Base-by-base conservation (phyloP, 208 protist species). In the Wallacemonas collosoma region DNA sequence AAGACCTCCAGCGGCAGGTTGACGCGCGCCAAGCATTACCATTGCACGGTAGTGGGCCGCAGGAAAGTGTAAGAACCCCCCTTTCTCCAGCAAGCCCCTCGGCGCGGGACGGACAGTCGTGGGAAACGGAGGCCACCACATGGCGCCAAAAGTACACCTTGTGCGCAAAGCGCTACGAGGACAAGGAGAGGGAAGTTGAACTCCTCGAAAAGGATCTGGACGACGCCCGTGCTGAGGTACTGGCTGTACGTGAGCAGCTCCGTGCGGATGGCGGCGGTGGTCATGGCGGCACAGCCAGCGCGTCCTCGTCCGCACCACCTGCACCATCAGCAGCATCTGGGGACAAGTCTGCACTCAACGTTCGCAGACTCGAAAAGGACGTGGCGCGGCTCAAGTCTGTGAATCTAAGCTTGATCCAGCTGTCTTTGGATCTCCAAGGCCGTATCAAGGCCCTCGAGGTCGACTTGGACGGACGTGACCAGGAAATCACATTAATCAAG, bases 351-450 rank as follows among this genome's bases (percentile, higher is more conserved):
- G 45, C 76, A 8, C 56, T 65, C 12, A 58, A 79, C 41, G 55
- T 86, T 26, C 66, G 54, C 14, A 76, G 76, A 2, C 69, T 87
- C 2, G 88, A 92, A 68, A 75, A 76, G 5, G 89, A 97, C 50
- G 74, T 97, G 54, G 93, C 90, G 38, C 81, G 89, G 41, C 78
- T 97, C 9, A 95, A 97, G 71, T 93, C 93, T 26, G 85, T 95
- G 63, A 97, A 95, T 72, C 67, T 97, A 26, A 82, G 82, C 35
- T 82, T 97, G n/a, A 76, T 97, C 54, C 84, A 93, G 40, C 79
- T 91, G 62, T 86, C 85, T 1, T 61, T 94, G 14, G 93, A 97
- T 73, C 60, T 93, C 35, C 93, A 97, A 61, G 74, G 76, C 2
- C 78, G 82, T 45, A 73, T 81, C 11, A 91, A 90, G 64, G 67